Conservation (phyloP, 2,329 filamentous ascomycete genomes). For the Penicillium paneum region DNA sequence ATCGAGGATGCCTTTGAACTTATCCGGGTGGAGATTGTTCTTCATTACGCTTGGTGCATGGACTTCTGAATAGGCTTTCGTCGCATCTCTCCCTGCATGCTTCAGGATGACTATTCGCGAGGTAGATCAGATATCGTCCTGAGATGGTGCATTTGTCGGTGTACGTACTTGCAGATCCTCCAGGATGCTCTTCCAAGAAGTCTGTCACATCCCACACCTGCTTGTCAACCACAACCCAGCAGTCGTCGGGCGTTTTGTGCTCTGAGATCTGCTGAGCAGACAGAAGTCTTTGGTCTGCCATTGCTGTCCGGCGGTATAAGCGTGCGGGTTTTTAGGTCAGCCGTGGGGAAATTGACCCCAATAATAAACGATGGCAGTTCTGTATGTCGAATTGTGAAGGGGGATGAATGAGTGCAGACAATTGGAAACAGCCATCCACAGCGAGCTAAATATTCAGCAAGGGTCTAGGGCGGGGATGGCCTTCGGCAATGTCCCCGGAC, state of each 20-base stretch:
- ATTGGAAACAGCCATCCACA: constrained; percentile 9
- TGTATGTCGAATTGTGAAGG: background rate
- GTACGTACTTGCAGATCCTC: constrained; percentile 51
- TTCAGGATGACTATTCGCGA: constrained; percentile 42
- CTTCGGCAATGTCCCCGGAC: constrained; percentile 20
- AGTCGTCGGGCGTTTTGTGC: constrained; percentile 51
- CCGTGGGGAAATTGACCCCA: background rate
- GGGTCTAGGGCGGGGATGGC: background rate
- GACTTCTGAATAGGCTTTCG: constrained; percentile 45
- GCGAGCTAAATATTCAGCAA: constrained; percentile 22
- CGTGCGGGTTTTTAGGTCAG: background rate
- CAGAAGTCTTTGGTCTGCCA: constrained; percentile 35
- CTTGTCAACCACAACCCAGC: constrained; percentile 67
- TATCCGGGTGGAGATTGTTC: constrained; percentile 43
- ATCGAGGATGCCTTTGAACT: constrained; percentile 52
- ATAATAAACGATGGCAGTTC: background rate
- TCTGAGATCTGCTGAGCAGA: constrained; percentile 46
- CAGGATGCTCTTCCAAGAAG: constrained; percentile 63
- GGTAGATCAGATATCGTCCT: background rate
- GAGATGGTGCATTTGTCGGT: background rate
- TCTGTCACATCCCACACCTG: constrained; percentile 66
- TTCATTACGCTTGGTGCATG: constrained; percentile 49
- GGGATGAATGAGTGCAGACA: background rate
- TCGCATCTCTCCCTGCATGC: constrained; percentile 47
- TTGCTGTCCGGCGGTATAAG: constrained; percentile 6